Percentiles rank a stretch among this genome's conserved stretches.
phyloP scores from a whole-genome alignment of 192 early-diverging fungal genomes.

The Backusella luteola region DNA sequence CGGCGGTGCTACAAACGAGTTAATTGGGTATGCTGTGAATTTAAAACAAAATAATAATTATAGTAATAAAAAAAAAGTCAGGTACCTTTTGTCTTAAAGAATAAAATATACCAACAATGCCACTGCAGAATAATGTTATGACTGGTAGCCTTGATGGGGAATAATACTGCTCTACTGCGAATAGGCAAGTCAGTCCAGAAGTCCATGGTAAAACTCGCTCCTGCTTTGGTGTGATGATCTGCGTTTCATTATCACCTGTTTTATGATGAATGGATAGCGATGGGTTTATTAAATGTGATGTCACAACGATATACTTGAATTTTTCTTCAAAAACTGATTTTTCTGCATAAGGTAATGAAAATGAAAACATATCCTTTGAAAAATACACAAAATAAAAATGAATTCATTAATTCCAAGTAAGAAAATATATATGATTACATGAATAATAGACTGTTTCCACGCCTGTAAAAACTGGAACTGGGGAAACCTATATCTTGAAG shows the following conservation, averaged over 20 bases:
- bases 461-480: neutral
- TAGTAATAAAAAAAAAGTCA: neutral
- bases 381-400: neutral
- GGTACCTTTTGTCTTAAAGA: neutral
- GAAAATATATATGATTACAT: neutral
- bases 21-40: neutral
- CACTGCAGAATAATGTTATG: neutral
- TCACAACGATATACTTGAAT: neutral
- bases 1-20: neutral
- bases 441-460: neutral
- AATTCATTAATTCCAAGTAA: neutral
- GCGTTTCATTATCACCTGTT: neutral
- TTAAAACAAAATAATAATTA: too few species aligned
- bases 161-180: neutral
- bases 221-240: neutral
- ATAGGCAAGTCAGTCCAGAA: neutral
- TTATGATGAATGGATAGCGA: neutral
- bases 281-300: neutral
- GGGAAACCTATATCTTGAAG: neutral
- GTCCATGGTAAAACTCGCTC: neutral
- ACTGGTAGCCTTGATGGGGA: neutral
- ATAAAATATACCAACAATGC: neutral
- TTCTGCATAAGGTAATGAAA: neutral
- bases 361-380: neutral
- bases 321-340: slow-evolving; percentile 3